Evolutionary conservation across 2,329 filamentous ascomycete species (phyloP), one percentile per base, ranked within the genome.

Genomic region (Microascus cirrosus): DNA sequence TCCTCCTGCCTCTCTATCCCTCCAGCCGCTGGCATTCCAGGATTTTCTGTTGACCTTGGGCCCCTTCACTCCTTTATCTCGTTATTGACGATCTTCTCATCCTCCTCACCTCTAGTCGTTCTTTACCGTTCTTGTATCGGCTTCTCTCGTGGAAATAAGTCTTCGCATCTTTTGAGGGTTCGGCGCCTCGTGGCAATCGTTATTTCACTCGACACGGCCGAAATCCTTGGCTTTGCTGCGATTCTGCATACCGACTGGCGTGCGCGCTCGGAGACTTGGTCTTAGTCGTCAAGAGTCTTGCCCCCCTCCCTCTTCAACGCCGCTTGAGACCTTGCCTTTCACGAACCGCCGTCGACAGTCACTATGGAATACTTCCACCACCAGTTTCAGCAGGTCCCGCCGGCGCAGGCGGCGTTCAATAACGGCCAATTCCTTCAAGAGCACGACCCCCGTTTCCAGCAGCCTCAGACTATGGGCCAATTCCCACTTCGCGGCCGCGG

Each of bases 341-440:
- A 3, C 22, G 12, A 22, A 11, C 22, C 45, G 20, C 20, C 12
- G 45, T 22, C 45, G 42, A 24, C 2, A 22, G 20, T 25, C 13
- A 45, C 48, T 20, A 57, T 57, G 55, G 55, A 36, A 39, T 57
- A 52, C 55, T 57, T 39, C 20, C 55, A 34, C 4, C 50, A 52
- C 25, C 24, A 53, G 22, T 50, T 50, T 22, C 55, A 56, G 8
- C 55, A 50, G 28, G 24, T 35, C 48, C 55, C 52, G 32, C 35
- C 50, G 48, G 28, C 48, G n/a, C 55, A 52, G 18, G 28, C 36
- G 20, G 45, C 25, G n/a, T 57, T 52, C 48, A 28, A 35, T 34
- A 39, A 34, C 34, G 25, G 18, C 45, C 39, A 50, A 24, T 24
- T 57, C 32, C 53, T 53, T 22, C n/a, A 57, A 20, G 34, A 50